Evolutionary conservation across 306 rosid genomes (phyloP).

Genomic region (Pyrus betulifolia): DNA sequence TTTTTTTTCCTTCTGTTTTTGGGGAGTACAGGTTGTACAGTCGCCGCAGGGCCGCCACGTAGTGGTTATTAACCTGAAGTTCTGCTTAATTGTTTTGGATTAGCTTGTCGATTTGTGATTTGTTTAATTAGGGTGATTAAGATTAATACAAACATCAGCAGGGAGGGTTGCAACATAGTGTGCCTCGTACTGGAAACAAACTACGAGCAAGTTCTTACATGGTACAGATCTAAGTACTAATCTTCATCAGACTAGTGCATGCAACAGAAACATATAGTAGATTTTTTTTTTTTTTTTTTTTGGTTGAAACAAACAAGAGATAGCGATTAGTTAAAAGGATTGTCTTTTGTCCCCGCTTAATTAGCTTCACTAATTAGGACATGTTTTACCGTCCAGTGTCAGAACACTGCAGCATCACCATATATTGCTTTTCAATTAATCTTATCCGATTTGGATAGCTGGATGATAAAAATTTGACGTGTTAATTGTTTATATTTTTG

Average conservation of each 20-base stretch:
- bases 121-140: not conserved
- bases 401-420: not conserved
- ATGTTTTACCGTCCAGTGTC: not conserved
- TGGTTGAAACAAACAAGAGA: not conserved
- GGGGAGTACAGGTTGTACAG: not conserved
- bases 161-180: not conserved
- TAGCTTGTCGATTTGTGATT: not conserved
- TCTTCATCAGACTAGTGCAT: not conserved
- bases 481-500: not conserved
- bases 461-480: not conserved
- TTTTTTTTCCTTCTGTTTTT: not conserved
- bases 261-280: not conserved
- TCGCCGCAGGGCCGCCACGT: constrained; percentile 21
- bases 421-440: not conserved
- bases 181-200: not conserved
- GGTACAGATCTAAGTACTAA: not conserved
- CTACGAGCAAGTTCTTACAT: not conserved
- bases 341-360: not conserved
- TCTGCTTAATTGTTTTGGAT: not conserved
- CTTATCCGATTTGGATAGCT: not conserved
- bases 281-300: no score
- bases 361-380: not conserved
- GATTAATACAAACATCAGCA: not conserved
- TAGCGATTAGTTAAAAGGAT: not conserved
- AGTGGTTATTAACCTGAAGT: not conserved